Evolutionary conservation across 1,284 basidiomycete genomes (phyloP).

Genomic region (Moesziomyces sp.): DNA sequence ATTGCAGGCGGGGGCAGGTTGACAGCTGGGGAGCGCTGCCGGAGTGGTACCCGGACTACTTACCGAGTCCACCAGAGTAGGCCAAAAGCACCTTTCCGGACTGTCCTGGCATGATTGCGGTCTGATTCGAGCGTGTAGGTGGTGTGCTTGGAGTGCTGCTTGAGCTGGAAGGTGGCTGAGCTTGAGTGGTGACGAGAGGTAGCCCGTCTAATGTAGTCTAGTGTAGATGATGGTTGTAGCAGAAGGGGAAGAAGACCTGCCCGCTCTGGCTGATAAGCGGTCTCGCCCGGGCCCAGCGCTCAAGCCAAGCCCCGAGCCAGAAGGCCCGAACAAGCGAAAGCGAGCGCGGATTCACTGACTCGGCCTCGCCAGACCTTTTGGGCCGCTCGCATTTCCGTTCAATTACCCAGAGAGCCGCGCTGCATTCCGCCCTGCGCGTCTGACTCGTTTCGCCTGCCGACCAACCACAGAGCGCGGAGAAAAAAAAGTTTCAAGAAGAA

Average conservation of each 20-base stretch:
- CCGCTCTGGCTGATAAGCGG: too few species aligned
- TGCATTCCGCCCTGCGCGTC: slow-evolving; percentile 9
- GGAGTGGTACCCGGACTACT: slow-evolving; percentile 68
- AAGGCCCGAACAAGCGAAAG: too few species aligned
- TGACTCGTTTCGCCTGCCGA: slow-evolving; percentile 23
- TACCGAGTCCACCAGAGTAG: slow-evolving; percentile 97
- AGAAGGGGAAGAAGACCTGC: too few species aligned
- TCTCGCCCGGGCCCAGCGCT: too few species aligned
- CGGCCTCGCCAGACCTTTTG: too few species aligned
- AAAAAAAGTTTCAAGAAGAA: slow-evolving; percentile 11
- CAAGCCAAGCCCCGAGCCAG: too few species aligned
- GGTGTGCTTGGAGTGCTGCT: slow-evolving; percentile 4
- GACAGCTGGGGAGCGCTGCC: slow-evolving; percentile 23
- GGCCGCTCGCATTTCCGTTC: slow-evolving; percentile 14
- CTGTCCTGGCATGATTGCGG: slow-evolving; percentile 44
- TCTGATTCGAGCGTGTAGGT: not conserved
- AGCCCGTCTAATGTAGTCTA: too few species aligned
- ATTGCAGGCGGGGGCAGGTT: slow-evolving; percentile 5
- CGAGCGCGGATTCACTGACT: too few species aligned
- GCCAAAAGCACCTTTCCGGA: slow-evolving; percentile 89
- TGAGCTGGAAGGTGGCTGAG: slow-evolving; percentile 1
- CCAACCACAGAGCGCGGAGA: too few species aligned
- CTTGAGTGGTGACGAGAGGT: not conserved
- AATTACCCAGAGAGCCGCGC: slow-evolving; percentile 29
- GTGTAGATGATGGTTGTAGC: too few species aligned